A percentile compares a stretch with the other conserved stretches of the same genome.
Evolutionary conservation across 202 grass and related monocot genomes (phyloP).

Genomic region (Musa balbisiana): DNA sequence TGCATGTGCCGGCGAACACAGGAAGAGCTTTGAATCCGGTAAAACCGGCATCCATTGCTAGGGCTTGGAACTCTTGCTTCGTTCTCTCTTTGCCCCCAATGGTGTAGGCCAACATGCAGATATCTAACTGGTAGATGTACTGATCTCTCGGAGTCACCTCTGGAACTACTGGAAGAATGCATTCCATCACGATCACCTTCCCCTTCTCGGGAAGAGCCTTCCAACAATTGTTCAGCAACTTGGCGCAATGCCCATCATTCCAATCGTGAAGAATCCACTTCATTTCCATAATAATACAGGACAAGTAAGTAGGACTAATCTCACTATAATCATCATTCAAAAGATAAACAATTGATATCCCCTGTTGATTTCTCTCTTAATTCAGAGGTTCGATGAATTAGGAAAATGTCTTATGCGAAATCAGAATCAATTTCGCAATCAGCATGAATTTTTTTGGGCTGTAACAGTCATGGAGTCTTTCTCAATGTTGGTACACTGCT

Average conservation of each 20-base stretch:
- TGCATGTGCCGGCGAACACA: conserved; percentile 27
- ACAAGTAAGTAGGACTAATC: too few relatives aligned
- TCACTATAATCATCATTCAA: too few relatives aligned
- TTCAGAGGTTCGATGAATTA: too few relatives aligned
- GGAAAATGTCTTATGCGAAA: too few relatives aligned
- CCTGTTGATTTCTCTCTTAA: too few relatives aligned
- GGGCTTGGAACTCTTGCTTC: conserved; percentile 29
- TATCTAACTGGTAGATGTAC: conserved; percentile 31
- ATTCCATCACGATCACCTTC: conserved; percentile 69
- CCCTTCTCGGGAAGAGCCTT: conserved; percentile 38
- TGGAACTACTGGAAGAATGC: conserved; percentile 42
- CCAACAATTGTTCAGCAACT: conserved; percentile 3
- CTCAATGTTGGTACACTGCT: too few relatives aligned
- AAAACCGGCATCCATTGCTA: conserved; percentile 48
- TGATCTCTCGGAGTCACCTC: conserved; percentile 46
- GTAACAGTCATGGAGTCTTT: too few relatives aligned
- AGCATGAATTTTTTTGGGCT: too few relatives aligned
- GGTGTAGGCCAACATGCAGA: conserved; percentile 80
- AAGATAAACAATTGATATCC: too few relatives aligned
- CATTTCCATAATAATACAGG: too few relatives aligned
- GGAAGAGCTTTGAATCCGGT: conserved; percentile 33
- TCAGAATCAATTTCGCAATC: too few relatives aligned
- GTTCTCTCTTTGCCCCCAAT: conserved; percentile 1
- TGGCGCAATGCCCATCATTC: not conserved
- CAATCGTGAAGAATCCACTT: conserved; percentile 6